Evolutionary conservation across 106 monocot species (phyloP).

Genomic region (Allium sativum): DNA sequence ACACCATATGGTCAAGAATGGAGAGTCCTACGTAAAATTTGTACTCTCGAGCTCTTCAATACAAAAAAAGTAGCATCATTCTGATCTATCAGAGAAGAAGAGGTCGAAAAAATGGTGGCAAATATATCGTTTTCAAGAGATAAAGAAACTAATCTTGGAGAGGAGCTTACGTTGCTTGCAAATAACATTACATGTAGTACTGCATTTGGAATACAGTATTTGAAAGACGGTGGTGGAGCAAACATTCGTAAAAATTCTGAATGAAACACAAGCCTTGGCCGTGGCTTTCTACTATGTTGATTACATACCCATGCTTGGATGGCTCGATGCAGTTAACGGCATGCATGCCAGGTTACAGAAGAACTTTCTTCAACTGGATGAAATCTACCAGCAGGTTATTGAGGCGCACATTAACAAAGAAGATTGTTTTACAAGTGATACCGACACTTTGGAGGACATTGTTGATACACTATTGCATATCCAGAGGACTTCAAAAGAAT

Average conservation of each 20-base stretch:
- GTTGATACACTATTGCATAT: constrained; percentile 8
- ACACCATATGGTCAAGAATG: not conserved
- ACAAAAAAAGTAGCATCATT: too few relatives aligned
- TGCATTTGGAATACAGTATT: not conserved
- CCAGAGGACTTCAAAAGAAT: constrained; percentile 1
- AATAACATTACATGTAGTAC: not conserved
- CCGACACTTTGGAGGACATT: not conserved
- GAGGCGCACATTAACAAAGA: not conserved
- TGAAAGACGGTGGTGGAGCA: not conserved
- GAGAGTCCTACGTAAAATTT: too few relatives aligned
- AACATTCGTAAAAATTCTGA: not conserved
- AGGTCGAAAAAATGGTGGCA: not conserved
- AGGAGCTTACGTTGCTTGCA: not conserved
- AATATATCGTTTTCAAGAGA: not conserved
- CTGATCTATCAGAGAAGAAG: too few relatives aligned
- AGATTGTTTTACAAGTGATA: too few relatives aligned
- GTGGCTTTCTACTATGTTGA: not conserved
- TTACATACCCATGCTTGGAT: not conserved
- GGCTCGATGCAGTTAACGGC: not conserved
- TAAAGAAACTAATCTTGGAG: not conserved
- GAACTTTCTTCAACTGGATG: not conserved
- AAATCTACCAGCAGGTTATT: constrained; percentile 1
- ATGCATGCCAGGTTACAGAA: not conserved
- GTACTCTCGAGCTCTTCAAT: too few relatives aligned
- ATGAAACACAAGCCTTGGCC: not conserved